These are phyloP conservation scores for Rhododendron williamsianum DNA, from an alignment of 148 eudicot species.

Conservation along the genomic window DNA sequence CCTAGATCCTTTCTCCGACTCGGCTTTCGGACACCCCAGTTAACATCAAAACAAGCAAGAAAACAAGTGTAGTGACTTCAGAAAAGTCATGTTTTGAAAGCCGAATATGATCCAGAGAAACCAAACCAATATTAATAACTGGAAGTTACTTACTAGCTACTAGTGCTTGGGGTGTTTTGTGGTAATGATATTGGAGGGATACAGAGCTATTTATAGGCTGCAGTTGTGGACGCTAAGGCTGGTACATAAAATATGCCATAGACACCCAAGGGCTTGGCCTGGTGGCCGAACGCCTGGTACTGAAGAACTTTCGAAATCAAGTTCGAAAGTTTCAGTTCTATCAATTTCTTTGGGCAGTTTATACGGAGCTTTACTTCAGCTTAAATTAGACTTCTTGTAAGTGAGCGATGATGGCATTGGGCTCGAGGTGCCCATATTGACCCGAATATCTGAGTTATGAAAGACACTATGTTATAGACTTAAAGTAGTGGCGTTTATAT, in stretches of 20 bases:
- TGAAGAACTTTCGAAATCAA: no score
- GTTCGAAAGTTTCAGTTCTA: no score
- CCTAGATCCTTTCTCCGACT: conserved; percentile 26
- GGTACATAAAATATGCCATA: background rate
- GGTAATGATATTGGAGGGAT: background rate
- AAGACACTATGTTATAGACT: background rate
- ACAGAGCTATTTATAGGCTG: background rate
- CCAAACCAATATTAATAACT: background rate
- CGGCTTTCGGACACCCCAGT: conserved; percentile 13
- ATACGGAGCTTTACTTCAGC: background rate
- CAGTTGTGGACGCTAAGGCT: background rate
- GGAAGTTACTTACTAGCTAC: background rate
- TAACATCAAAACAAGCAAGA: conserved; percentile 7
- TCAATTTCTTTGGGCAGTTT: no score
- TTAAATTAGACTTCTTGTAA: no score
- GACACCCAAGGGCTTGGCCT: background rate
- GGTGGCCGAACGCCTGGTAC: no score
- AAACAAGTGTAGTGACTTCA: conserved; percentile 17
- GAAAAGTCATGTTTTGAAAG: background rate
- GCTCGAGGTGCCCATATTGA: no score
- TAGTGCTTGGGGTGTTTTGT: background rate
- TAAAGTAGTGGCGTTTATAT: background rate
- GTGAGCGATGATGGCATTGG: background rate
- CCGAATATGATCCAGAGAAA: background rate
- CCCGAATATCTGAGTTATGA: rapidly evolving